phyloP scores from a whole-genome alignment of 768 basidiomycete species.

The Leucocoprinus birnbaumii region DNA sequence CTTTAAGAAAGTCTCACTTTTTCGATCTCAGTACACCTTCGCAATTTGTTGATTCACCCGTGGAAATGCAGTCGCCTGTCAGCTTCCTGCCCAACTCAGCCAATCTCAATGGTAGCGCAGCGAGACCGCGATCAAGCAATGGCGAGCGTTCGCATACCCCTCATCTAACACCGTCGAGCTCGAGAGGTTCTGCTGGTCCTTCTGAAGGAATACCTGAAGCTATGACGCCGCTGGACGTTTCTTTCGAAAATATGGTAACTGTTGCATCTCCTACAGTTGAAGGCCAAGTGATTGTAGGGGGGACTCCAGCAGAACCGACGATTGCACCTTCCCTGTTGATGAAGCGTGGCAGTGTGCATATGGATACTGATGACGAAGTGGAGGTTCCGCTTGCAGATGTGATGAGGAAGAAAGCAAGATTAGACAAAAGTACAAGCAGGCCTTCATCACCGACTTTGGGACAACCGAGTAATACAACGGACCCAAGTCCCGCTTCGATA shows the following conservation, averaged over 20 bases:
- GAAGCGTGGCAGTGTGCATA: conserved; percentile 6
- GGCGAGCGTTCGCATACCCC: background rate
- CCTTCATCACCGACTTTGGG: background rate
- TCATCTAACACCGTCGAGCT: conserved; percentile 1
- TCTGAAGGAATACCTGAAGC: conserved; percentile 3
- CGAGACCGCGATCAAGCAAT: background rate
- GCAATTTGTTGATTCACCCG: background rate
- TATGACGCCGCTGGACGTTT: conserved; percentile 10
- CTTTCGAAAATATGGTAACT: background rate
- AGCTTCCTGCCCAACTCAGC: background rate
- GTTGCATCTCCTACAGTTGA: conserved; percentile 5
- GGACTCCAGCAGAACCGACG: background rate
- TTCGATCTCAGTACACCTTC: too few relatives aligned
- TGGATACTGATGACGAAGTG: background rate
- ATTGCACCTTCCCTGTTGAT: background rate
- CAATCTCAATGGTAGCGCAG: background rate
- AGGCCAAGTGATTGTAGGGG: background rate
- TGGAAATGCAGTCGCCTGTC: background rate
- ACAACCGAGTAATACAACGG: background rate
- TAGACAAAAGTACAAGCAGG: background rate
- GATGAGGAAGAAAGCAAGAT: background rate
- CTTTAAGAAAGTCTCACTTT: conserved; percentile 15
- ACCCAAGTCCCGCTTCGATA: background rate
- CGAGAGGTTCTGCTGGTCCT: background rate
- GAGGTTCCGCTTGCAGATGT: background rate